Base-by-base conservation (phyloP, 352 stramenopile species). In the Pythium vanterpoolii region DNA sequence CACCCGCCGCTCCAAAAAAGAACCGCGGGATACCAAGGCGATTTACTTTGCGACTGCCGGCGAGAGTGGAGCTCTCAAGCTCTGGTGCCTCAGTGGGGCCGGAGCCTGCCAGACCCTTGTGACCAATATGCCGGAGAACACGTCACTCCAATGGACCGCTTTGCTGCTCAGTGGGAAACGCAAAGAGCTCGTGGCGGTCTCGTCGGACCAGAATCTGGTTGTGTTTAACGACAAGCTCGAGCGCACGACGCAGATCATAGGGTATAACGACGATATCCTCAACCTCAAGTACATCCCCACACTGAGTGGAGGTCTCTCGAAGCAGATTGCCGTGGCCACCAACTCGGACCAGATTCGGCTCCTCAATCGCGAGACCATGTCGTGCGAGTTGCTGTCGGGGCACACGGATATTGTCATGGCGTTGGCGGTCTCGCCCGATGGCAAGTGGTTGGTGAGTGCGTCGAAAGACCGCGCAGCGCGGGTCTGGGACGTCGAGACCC, bases 261-360 rank as follows among this genome's bases (percentile, higher is more conserved):
- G 96, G 31, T 98, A 97, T 65, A 99, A 99, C 72, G 97, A 99
- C 64, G 96, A 99, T 67, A 97, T 99, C 46, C 78, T 99, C 0
- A 97, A 98, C 74, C 75, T 99, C 46, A 98, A 98, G 69, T 95
- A 97, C 50, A 84, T 99, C 54, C 93, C 92, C 5, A 69, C 71
- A 34, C 67, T 69, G 26, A 74, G 90, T 51, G 80, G 77, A 30
- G 60, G 69, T 8, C 71, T 77, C 24, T 81, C 71, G 5, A 72
- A 81, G 39, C 72, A 89, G 44, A 71, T 99, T 47, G 96, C 96
- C 9, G 93, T 98, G 21, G 97, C 96, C 5, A 99, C 96, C 21
- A 99, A 99, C 73, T 98, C 84, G 44, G 83, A 95, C 52, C 83
- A 98, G 71, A 93, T 99, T 59, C 95, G 96, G 19, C 73, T 99